These are phyloP conservation scores for Calendula officinalis DNA, from an alignment of 129 eudicot species.

Conservation along the genomic window DNA sequence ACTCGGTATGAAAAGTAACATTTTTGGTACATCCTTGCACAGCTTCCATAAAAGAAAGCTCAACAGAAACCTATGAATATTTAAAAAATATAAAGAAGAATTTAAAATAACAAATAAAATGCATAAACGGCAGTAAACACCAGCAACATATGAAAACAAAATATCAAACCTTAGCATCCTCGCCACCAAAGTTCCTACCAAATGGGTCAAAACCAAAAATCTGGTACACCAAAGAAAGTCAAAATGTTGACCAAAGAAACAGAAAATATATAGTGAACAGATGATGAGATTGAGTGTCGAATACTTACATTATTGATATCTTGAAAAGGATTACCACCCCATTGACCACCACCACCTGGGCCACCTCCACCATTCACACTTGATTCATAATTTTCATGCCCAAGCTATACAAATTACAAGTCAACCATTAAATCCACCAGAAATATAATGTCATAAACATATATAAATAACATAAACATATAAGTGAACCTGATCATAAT, in stretches of 20 bases:
- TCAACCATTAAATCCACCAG: constrained; percentile 1
- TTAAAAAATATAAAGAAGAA: neutral
- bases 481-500: constrained; percentile 55
- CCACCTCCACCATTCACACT: constrained; percentile 41
- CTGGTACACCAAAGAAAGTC: constrained; percentile 14
- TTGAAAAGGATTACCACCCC: constrained; percentile 17
- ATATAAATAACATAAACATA: neutral
- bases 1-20: constrained; percentile 52
- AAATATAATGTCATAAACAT: neutral
- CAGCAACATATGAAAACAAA: neutral
- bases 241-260: neutral
- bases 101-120: neutral
- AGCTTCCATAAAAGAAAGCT: constrained; percentile 96
- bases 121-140: neutral
- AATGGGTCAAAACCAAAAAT: constrained; percentile 22
- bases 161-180: constrained; percentile 53
- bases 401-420: constrained; percentile 37
- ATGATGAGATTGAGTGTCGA: neutral
- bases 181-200: constrained; percentile 39
- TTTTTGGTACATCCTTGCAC: constrained; percentile 87
- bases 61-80: constrained; percentile 45
- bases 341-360: constrained; percentile 45
- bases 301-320: constrained; percentile 21
- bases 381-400: constrained; percentile 65
- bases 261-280: neutral